Evolutionary conservation across 257 asterid species (phyloP).

Genomic region (Solanum habrochaites): DNA sequence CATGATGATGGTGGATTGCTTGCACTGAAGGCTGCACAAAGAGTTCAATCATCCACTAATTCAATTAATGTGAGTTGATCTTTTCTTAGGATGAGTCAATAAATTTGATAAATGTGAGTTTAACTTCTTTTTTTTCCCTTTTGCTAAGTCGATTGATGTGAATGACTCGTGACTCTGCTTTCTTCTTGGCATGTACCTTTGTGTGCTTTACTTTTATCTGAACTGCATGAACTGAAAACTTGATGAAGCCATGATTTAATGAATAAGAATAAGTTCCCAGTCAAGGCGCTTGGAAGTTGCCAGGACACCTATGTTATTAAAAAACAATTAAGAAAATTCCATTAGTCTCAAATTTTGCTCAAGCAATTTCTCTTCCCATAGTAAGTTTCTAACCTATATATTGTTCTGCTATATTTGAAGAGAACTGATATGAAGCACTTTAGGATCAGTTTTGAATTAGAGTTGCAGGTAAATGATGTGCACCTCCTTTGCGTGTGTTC

Average conservation of each 20-base stretch:
- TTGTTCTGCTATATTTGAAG: not conserved
- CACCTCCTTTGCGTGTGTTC: not conserved
- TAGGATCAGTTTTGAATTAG: not conserved
- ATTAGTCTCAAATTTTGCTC: not conserved
- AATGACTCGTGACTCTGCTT: not conserved
- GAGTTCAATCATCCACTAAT: constrained; percentile 39
- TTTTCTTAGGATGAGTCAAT: constrained; percentile 8
- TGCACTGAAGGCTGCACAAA: constrained; percentile 81
- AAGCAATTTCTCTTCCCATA: not conserved
- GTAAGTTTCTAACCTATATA: not conserved
- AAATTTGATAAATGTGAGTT: constrained; percentile 41
- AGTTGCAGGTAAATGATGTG: not conserved
- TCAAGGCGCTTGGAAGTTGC: not conserved
- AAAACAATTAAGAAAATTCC: not conserved
- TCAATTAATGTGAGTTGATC: not conserved
- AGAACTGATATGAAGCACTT: not conserved
- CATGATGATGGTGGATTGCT: constrained; percentile 93
- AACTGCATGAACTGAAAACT: not conserved
- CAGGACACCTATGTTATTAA: not conserved
- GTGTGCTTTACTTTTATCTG: not conserved
- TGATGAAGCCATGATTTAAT: not conserved
- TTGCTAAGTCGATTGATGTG: not conserved
- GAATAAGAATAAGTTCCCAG: not conserved
- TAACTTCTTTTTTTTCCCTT: not conserved
- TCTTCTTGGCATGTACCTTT: not conserved